Percentiles rank a stretch among this genome's conserved stretches.
Evolutionary conservation across 1,139 yeast species (phyloP).

Genomic region (Candida frijolesensis): DNA sequence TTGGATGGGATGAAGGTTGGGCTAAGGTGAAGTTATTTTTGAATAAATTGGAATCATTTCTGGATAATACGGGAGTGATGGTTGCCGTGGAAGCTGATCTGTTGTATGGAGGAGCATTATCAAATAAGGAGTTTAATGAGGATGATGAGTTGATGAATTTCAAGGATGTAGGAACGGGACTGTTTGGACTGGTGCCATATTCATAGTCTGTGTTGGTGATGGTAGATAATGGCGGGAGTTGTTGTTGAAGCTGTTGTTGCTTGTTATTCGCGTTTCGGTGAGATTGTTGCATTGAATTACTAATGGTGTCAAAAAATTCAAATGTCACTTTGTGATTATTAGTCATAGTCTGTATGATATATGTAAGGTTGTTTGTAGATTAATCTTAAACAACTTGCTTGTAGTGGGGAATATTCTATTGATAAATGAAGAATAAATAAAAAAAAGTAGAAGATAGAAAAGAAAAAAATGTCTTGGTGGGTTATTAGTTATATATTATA

Average conservation of each 20-base stretch:
- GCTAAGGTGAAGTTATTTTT: slow-evolving; percentile 1
- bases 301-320: slow-evolving; percentile 5
- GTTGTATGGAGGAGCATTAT: slow-evolving; percentile 11
- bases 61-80: slow-evolving; percentile 18
- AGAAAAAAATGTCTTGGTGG: too few relatives aligned
- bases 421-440: too few relatives aligned
- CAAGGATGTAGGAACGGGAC: slow-evolving; percentile 5
- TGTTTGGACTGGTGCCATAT: slow-evolving; percentile 5
- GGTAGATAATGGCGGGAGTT: neutral
- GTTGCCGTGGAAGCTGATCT: slow-evolving; percentile 13
- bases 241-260: neutral
- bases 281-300: slow-evolving; percentile 4
- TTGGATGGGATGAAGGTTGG: neutral
- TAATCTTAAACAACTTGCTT: too few relatives aligned
- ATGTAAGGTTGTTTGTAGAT: too few relatives aligned
- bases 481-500: neutral
- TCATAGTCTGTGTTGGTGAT: neutral
- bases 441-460: too few relatives aligned
- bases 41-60: slow-evolving; percentile 10
- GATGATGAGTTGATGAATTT: slow-evolving; percentile 23
- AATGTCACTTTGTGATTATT: slow-evolving; percentile 2
- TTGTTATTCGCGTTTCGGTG: neutral
- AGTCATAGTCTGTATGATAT: slow-evolving; percentile 1
- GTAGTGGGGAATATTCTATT: too few relatives aligned
- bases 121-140: slow-evolving; percentile 32